Percentiles rank a stretch among this genome's conserved stretches.
These are phyloP conservation scores for Paecilomyces formosus DNA, from an alignment of 2,329 filamentous ascomycete genomes.

Conservation along the genomic window DNA sequence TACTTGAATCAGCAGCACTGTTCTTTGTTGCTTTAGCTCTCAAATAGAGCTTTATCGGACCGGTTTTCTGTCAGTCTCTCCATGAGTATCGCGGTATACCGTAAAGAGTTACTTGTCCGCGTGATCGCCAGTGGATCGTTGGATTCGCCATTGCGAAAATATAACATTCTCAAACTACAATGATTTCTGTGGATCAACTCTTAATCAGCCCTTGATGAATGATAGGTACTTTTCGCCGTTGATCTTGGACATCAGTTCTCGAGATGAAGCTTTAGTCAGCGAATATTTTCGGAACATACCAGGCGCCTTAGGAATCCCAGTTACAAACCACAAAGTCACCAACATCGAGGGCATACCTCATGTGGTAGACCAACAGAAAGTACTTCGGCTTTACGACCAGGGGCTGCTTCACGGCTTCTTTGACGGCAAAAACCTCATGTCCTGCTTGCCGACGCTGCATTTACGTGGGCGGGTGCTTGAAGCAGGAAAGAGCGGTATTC, in stretches of 20 bases:
- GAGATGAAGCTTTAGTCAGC: not conserved
- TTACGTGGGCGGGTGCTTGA: not conserved
- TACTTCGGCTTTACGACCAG: not conserved
- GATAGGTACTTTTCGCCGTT: not conserved
- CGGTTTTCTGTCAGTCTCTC: not conserved
- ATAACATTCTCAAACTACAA: not conserved
- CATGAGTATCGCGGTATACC: not conserved
- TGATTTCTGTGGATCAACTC: not conserved
- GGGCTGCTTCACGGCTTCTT: not conserved
- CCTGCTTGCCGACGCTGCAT: not conserved
- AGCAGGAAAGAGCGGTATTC: not conserved
- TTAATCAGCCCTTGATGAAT: not conserved
- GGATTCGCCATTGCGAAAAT: not conserved
- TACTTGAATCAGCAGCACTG: not conserved
- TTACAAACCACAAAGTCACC: not conserved
- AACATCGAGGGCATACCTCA: not conserved
- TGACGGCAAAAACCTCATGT: not conserved
- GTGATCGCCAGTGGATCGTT: not conserved
- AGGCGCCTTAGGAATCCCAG: not conserved
- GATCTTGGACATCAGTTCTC: not conserved
- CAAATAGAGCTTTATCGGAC: not conserved
- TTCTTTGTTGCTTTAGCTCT: not conserved
- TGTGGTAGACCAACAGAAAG: not conserved
- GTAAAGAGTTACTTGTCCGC: not conserved
- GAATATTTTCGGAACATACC: not conserved